phyloP scores from a whole-genome alignment of 495 filamentous ascomycete genomes.

The Parathielavia appendiculata region DNA sequence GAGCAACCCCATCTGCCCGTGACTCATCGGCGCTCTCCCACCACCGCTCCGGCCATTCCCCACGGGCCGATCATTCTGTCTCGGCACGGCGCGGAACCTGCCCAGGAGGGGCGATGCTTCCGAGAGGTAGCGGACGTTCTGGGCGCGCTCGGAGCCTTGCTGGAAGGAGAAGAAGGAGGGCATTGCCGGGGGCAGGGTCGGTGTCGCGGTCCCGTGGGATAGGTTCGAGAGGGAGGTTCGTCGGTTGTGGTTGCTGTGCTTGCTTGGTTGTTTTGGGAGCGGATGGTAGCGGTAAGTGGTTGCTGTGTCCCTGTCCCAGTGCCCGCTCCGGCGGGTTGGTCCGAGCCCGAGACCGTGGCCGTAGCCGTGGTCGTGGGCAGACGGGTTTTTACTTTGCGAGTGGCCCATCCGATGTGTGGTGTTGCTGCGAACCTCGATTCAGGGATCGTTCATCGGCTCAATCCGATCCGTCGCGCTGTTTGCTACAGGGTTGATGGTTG shows the following conservation, averaged over 20 bases:
- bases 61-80: conserved; percentile 15
- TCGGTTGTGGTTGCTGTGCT: not conserved
- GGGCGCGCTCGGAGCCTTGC: conserved; percentile 50
- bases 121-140: conserved; percentile 33
- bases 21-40: not conserved
- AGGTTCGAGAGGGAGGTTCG: not conserved
- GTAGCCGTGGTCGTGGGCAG: not conserved
- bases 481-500: conserved; percentile 17
- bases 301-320: not conserved
- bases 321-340: not conserved
- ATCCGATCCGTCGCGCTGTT: not conserved
- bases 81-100: conserved; percentile 55
- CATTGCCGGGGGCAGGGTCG: conserved; percentile 27
- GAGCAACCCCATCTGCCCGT: conserved; percentile 25
- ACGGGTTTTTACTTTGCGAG: conserved; percentile 20
- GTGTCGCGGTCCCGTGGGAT: not conserved
- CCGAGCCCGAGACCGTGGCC: not conserved
- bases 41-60: not conserved
- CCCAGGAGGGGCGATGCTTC: conserved; percentile 52
- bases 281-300: not conserved
- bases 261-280: not conserved
- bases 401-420: conserved; percentile 16
- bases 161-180: conserved; percentile 60
- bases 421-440: not conserved
- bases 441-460: not conserved